Base-by-base conservation (phyloP, 176 grass and related monocot genomes). In the Ensete ventricosum region DNA sequence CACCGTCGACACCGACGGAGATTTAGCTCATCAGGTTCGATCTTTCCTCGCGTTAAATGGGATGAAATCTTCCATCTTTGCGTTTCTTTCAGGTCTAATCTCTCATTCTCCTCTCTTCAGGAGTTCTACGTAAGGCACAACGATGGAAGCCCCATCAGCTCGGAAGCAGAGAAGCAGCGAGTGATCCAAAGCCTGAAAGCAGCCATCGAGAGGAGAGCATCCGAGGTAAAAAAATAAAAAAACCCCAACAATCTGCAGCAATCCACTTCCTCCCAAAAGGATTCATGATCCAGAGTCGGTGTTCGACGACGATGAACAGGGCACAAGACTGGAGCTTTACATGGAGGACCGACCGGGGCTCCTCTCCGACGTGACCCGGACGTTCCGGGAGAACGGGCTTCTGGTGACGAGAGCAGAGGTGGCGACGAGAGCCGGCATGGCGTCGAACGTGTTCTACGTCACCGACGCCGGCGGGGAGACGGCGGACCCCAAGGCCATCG, bases 361-460 rank as follows among this genome's bases (percentile, higher is more conserved):
- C 21, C 85, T 92, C 13, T 87, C 90, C 0, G 85, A 90, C 1
- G 90, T 96, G 0, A 96, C 93, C 11, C 14, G 93, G 10, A 87
- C 87, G 0, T 92, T 96, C 77, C 64, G 93, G 3, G 93, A 96
- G 70, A 96, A 96, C 9, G 93, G 93, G 0, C 23, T 96, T 51
- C 82, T 89, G 1, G 90, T 96, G 1, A 83, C 81, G 9, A 86
- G 84, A 74, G 89, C 90, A 1, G 83, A 92, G 73, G 73, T 96
- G 17, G 86, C 87, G 12, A 96, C 93, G 0, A 84, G 90, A 48
- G 85, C 79, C 0, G 80, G 81, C 64, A 73, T 84, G 77, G 93
- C 89, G 1, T 81, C 71, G 11, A 92, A 90, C 16, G 90, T 90
- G 81, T 96, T 96, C 85, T 90, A 96, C 6, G 93, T 96, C 1